Base-by-base conservation (phyloP, 2,329 filamentous ascomycete species). In the Xylaria sp. region DNA sequence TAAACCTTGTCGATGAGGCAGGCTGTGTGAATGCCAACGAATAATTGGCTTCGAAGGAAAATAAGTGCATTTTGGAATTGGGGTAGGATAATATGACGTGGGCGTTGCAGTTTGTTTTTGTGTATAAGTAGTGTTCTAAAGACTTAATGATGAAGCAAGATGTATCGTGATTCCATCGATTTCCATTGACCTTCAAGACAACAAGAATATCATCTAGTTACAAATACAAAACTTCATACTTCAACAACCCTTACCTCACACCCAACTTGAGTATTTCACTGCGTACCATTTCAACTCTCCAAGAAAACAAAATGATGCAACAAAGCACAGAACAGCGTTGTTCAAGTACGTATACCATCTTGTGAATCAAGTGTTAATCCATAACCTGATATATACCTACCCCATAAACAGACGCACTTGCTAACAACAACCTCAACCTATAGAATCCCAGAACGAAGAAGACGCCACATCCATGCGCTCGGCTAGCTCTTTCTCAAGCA, bases 401-500 rank as follows among this genome's bases (percentile, higher is more conserved):
- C 43, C 6, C 12, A 11, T 11, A 14, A 45, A 23, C 11, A 25
- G 25, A 11, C n/a, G 12, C 4, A 46, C 25, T 28, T 23, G 23
- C 23, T 46, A 31, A 46, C 43, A 31, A n/a, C n/a, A 31, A 31
- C 3, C 42, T 9, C 17, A 19, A 40, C 11, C 15, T 14, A 37
- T 12, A 61, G 45, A n/a, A 46, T 3, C 12, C 2, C 45, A 23
- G 12, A 12, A 21, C n/a, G 15, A 40, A 61, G 33, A 54, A 55
- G 66, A 70, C 57, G 53, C 69, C 1, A 63, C 66, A 23, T 70
- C 64, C 9, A 62, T 65, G 17, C 59, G 60, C 51, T 68, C 69
- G 12, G 66, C 47, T 12, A 68, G 65, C n/a, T 65, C 67, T 9
- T 67, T 63, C 57, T 59, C 64, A 9, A 72, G 68, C 57, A 57